Base-by-base conservation (phyloP, 2,329 filamentous ascomycete species). In the Lecanicillium sp. region DNA sequence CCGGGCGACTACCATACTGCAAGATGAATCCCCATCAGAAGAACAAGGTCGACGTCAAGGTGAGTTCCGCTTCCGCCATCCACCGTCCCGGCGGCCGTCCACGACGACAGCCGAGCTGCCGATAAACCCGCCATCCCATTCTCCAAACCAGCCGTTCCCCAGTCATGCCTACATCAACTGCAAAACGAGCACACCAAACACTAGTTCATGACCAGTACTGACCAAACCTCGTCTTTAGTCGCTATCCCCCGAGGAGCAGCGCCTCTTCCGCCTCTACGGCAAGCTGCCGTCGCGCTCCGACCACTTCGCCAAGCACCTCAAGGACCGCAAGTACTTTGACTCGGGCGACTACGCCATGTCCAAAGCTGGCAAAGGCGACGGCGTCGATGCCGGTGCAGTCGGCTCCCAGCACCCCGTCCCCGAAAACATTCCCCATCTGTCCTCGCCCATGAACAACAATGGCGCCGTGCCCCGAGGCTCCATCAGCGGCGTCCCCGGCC, bases 271-370 rank as follows among this genome's bases (percentile, higher is more conserved):
- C 49, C 82, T 97, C 49, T 98, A 98, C 65, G 92, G 92, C 67
- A 97, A 97, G 69, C 82, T 97, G 44, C 92, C 92, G 48, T 94
- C 85, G 65, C 92, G 92, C 64, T 94, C 89, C 63, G 90, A 96
- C 64, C 78, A 96, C 56, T 82, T 97, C 54, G 88, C 94, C 72
- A 97, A 97, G 73, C 94, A 97, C 61, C 79, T 97, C 60, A 96
- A 96, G 77, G 92, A 97, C 64, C 89, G 92, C 71, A 98, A 94
- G 71, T 96, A 95, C 71, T 96, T 96, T 65, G 88, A 96, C 71
- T 92, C 85, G 44, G 89, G 88, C 57, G 88, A 96, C 69, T 96
- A 95, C 57, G 89, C 89, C 57, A 85, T 95, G 68, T 90, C 85
- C 64, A 95, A 96, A 72, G 92, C 92, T 44, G 92, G 92, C 65